phyloP scores from a whole-genome alignment of 1,139 yeast genomes.

The Kurtzmaniella quercitrusa region DNA sequence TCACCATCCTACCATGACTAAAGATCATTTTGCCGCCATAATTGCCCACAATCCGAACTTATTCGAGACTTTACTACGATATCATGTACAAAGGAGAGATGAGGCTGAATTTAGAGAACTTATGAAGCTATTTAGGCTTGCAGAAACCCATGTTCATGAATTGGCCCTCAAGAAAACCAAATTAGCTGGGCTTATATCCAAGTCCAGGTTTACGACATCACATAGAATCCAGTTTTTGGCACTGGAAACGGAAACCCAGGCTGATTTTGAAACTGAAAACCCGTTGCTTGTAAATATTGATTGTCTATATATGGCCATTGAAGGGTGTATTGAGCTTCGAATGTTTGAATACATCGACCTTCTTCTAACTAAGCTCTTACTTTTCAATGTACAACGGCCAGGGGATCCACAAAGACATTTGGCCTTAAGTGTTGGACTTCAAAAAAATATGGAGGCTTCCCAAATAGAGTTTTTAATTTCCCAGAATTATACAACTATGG shows the following conservation, averaged over 20 bases:
- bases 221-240: constrained; percentile 9
- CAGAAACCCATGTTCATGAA: constrained; percentile 24
- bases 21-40: constrained; percentile 19
- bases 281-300: constrained; percentile 16
- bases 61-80: constrained; percentile 22
- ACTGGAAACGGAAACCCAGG: constrained; percentile 8
- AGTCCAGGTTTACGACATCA: constrained; percentile 21
- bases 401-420: constrained; percentile 10
- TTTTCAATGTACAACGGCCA: constrained; percentile 17
- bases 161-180: constrained; percentile 17
- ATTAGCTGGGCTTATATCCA: constrained; percentile 21
- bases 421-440: constrained; percentile 16
- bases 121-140: constrained; percentile 25
- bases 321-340: constrained; percentile 25
- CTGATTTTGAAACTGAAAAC: constrained; percentile 11
- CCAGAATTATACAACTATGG: constrained; percentile 10
- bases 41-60: constrained; percentile 26
- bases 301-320: constrained; percentile 25
- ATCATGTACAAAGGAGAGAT: constrained; percentile 20
- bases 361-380: constrained; percentile 31
- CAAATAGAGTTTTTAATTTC: constrained; percentile 13
- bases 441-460: constrained; percentile 4
- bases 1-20: neutral
- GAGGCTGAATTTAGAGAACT: constrained; percentile 19
- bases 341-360: constrained; percentile 29